Evolutionary conservation across 345 rosid genomes (phyloP).

Genomic region (Odontarrhena argentea): DNA sequence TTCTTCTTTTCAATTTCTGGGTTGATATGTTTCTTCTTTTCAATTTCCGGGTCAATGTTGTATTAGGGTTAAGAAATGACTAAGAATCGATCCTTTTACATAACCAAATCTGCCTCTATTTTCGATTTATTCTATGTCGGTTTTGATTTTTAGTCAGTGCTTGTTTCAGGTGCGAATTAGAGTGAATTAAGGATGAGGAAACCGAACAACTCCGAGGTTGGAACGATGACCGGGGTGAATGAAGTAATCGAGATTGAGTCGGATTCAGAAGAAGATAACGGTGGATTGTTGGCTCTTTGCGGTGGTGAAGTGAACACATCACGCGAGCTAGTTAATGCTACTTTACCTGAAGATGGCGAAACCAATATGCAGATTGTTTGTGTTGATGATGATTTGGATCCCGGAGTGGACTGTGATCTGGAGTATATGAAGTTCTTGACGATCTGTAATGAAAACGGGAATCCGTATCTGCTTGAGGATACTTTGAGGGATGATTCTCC

Average conservation of each 20-base stretch:
- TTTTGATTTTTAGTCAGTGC: background rate
- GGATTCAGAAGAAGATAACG: constrained; percentile 13
- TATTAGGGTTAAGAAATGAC: background rate
- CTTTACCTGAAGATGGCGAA: constrained; percentile 1
- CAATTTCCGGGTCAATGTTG: constrained; percentile 5
- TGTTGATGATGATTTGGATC: constrained; percentile 14
- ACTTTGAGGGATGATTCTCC: constrained; percentile 18
- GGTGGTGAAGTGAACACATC: constrained; percentile 36
- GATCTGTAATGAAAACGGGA: background rate
- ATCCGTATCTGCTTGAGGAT: constrained; percentile 33
- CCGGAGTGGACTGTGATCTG: constrained; percentile 9
- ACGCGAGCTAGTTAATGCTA: background rate
- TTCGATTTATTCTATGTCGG: background rate
- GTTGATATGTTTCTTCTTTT: background rate
- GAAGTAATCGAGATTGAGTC: constrained; percentile 22
- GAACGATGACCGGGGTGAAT: background rate
- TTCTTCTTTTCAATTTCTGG: too few species aligned
- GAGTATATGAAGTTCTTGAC: constrained; percentile 28
- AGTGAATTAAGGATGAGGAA: constrained; percentile 18
- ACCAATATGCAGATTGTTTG: constrained; percentile 11
- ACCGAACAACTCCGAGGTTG: constrained; percentile 3
- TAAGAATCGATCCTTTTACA: background rate
- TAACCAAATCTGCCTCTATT: background rate
- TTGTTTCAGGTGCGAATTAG: constrained; percentile 18
- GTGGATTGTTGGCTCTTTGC: constrained; percentile 13